Conservation (phyloP, 2,329 filamentous ascomycete genomes). For the Pseudocercospora pini-densiflorae region DNA sequence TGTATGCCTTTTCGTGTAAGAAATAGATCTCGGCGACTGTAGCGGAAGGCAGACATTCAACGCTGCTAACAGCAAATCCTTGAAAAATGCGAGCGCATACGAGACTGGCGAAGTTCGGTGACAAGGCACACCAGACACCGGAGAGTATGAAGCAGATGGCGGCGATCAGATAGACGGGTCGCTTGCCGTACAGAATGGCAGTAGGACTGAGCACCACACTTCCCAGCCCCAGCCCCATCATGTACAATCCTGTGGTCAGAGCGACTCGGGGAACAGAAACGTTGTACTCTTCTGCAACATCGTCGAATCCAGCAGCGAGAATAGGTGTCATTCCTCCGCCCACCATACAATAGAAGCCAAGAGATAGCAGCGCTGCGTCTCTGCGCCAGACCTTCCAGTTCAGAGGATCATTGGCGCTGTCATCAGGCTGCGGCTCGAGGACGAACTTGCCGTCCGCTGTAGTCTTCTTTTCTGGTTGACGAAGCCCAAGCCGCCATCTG, state of each 20-base stretch:
- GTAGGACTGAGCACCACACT: constrained; percentile 86
- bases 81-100: constrained; percentile 83
- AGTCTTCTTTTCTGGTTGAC: constrained; percentile 64
- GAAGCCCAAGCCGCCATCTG: constrained; percentile 13
- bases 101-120: constrained; percentile 78
- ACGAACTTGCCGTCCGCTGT: constrained; percentile 84
- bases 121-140: constrained; percentile 83
- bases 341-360: constrained; percentile 92
- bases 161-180: constrained; percentile 83
- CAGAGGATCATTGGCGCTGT: constrained; percentile 85
- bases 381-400: constrained; percentile 88
- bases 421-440: constrained; percentile 88
- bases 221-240: constrained; percentile 89
- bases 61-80: constrained; percentile 84
- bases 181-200: constrained; percentile 87
- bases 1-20: constrained; percentile 88
- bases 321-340: constrained; percentile 92
- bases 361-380: constrained; percentile 76
- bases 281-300: constrained; percentile 70
- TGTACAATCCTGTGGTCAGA: constrained; percentile 88
- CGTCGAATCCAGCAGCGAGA: constrained; percentile 84
- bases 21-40: constrained; percentile 98
- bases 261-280: constrained; percentile 75
- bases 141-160: constrained; percentile 77
- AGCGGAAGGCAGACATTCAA: constrained; percentile 90